phyloP scores from a whole-genome alignment of 345 rosid species.

The Acer negundo region DNA sequence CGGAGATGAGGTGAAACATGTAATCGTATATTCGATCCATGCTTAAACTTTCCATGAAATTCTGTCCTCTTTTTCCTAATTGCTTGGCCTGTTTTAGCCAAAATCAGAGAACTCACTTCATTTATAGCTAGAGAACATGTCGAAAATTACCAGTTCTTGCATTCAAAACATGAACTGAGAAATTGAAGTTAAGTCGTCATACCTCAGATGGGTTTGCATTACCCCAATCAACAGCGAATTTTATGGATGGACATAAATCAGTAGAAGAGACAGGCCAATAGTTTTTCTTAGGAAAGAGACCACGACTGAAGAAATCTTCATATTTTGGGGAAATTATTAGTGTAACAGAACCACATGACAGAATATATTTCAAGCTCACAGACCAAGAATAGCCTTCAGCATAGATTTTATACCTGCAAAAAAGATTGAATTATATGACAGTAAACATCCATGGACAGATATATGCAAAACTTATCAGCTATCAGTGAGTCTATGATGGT shows the following conservation, averaged over 20 bases:
- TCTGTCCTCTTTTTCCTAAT: constrained; percentile 77
- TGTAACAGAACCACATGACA: constrained; percentile 81
- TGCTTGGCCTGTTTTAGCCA: constrained; percentile 55
- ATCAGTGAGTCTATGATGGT: not conserved
- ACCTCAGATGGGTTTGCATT: constrained; percentile 69
- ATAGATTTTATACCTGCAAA: constrained; percentile 79
- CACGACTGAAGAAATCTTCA: constrained; percentile 91
- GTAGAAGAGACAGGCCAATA: constrained; percentile 82
- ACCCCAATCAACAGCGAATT: constrained; percentile 87
- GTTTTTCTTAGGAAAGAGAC: constrained; percentile 64
- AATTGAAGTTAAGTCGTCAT: constrained; percentile 1
- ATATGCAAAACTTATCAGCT: not conserved
- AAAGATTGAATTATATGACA: constrained; percentile 5
- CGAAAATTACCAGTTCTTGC: not conserved
- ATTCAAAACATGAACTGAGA: too few species aligned
- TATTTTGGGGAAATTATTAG: constrained; percentile 75
- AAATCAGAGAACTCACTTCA: not conserved
- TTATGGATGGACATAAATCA: constrained; percentile 65
- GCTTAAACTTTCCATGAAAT: constrained; percentile 64
- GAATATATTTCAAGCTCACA: constrained; percentile 87
- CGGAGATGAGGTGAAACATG: constrained; percentile 77
- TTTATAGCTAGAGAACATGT: not conserved
- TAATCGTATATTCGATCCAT: constrained; percentile 81
- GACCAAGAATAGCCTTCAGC: constrained; percentile 99
- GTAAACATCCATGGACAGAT: not conserved